A percentile compares a stretch with the other conserved stretches of the same genome.
phyloP scores from a whole-genome alignment of 768 basidiomycete genomes.

The Boletus speciosus region DNA sequence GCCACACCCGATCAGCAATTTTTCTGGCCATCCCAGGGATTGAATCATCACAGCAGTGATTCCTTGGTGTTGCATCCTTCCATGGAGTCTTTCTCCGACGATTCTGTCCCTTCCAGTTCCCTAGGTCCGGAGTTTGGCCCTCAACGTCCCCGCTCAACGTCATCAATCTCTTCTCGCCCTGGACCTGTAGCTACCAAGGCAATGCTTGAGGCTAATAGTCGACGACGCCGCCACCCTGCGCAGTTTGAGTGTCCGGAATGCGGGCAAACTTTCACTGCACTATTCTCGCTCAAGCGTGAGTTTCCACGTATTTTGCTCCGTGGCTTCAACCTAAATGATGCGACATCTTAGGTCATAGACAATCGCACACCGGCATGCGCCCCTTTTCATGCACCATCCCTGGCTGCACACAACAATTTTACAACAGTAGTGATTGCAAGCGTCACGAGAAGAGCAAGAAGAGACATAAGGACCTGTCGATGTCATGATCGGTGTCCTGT shows the following conservation, averaged over 20 bases:
- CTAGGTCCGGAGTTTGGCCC: neutral
- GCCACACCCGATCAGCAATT: slow-evolving; percentile 6
- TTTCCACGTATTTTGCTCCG: neutral
- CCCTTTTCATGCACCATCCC: slow-evolving; percentile 24
- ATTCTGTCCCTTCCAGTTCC: neutral
- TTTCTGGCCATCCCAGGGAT: slow-evolving; percentile 1
- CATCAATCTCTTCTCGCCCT: slow-evolving; percentile 6
- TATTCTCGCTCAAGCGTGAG: slow-evolving; percentile 33
- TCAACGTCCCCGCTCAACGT: slow-evolving; percentile 18
- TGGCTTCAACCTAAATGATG: neutral
- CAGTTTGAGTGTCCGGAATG: slow-evolving; percentile 18
- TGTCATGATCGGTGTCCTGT: slow-evolving; percentile 13
- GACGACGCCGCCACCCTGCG: slow-evolving; percentile 30
- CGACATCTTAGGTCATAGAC: slow-evolving; percentile 23
- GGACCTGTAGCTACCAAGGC: slow-evolving; percentile 30
- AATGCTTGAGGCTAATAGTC: slow-evolving; percentile 31
- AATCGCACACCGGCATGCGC: slow-evolving; percentile 28
- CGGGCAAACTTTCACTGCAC: slow-evolving; percentile 27
- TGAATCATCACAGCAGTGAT: slow-evolving; percentile 7
- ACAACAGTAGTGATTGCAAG: slow-evolving; percentile 33
- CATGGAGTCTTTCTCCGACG: neutral
- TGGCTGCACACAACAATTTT: slow-evolving; percentile 29
- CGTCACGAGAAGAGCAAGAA: slow-evolving; percentile 34
- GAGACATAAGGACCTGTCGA: slow-evolving; percentile 24
- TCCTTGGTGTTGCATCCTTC: neutral